Percentiles rank a stretch among this genome's conserved stretches.
These are phyloP conservation scores for Trypanosoma brucei DNA, from an alignment of 208 protist species.

Conservation along the genomic window DNA sequence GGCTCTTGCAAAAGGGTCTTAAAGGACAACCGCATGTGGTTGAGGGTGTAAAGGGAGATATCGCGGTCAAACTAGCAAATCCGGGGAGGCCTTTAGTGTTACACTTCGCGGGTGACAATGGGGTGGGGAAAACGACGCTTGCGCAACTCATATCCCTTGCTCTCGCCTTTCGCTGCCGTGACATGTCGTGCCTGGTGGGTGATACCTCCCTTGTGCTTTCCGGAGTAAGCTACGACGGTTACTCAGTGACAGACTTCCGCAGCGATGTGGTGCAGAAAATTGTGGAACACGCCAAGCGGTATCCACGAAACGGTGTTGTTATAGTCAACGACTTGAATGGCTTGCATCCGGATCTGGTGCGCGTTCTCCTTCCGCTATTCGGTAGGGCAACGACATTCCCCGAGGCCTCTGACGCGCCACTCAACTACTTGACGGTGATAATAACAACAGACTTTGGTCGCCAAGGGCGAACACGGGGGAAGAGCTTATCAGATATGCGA, in stretches of 20 bases:
- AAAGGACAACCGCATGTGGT: constrained; percentile 45
- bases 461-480: constrained; percentile 61
- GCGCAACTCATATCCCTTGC: constrained; percentile 72
- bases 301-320: constrained; percentile 54
- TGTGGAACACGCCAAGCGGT: constrained; percentile 28
- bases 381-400: constrained; percentile 43
- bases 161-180: constrained; percentile 44
- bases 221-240: constrained; percentile 55
- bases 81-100: constrained; percentile 45
- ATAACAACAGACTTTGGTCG: constrained; percentile 77
- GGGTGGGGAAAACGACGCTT: constrained; percentile 70
- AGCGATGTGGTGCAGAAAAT: constrained; percentile 40
- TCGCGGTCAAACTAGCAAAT: constrained; percentile 50
- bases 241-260: constrained; percentile 46
- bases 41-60: constrained; percentile 26
- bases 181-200: constrained; percentile 30
- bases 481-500: constrained; percentile 56
- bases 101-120: constrained; percentile 82
- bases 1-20: constrained; percentile 27
- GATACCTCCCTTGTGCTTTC: constrained; percentile 62
- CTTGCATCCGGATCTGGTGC: constrained; percentile 43
- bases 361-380: constrained; percentile 49
- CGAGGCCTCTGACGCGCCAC: constrained; percentile 26
- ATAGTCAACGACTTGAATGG: constrained; percentile 67
- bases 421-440: constrained; percentile 44